A percentile compares a stretch with the other conserved stretches of the same genome.
phyloP scores from a whole-genome alignment of 2,329 filamentous ascomycete species.

The Endothia cerciana region DNA sequence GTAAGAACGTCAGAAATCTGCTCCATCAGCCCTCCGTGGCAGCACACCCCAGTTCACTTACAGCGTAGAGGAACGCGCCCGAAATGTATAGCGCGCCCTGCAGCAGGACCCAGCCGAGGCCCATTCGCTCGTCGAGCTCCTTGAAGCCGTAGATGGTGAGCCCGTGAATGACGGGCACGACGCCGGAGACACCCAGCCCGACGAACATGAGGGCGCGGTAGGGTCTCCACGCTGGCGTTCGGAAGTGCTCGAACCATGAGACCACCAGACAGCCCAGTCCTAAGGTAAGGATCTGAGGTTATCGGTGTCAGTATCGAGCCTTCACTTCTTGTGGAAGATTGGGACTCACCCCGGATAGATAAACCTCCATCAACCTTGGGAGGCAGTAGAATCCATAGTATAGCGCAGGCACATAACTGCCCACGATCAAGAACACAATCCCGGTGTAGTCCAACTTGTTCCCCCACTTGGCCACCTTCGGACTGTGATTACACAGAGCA shows the following conservation, averaged over 20 bases:
- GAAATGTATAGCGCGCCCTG: slow-evolving; percentile 85
- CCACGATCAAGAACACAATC: slow-evolving; percentile 89
- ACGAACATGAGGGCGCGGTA: slow-evolving; percentile 91
- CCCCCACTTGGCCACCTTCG: slow-evolving; percentile 75
- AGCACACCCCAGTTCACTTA: slow-evolving; percentile 45
- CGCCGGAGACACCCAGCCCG: slow-evolving; percentile 79
- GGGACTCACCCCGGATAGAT: slow-evolving; percentile 72
- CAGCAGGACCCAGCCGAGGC: slow-evolving; percentile 76
- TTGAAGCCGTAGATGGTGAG: slow-evolving; percentile 67
- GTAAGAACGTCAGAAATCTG: slow-evolving; percentile 4
- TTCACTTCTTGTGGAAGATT: not conserved
- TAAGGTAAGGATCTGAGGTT: slow-evolving; percentile 72
- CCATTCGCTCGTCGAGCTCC: slow-evolving; percentile 73
- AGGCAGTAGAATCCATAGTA: slow-evolving; percentile 85
- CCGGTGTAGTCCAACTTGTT: slow-evolving; percentile 96
- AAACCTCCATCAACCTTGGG: slow-evolving; percentile 66
- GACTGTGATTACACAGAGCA: slow-evolving; percentile 82
- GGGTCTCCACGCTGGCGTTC: slow-evolving; percentile 80
- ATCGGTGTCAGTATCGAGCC: not conserved
- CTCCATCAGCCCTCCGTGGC: not conserved
- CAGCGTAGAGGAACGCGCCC: slow-evolving; percentile 85
- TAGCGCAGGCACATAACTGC: slow-evolving; percentile 85
- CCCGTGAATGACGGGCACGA: slow-evolving; percentile 83
- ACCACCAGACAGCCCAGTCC: slow-evolving; percentile 77
- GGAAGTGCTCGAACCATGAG: slow-evolving; percentile 80